Conservation (phyloP, 192 early-diverging fungal species). For the Coemansia sp. region DNA sequence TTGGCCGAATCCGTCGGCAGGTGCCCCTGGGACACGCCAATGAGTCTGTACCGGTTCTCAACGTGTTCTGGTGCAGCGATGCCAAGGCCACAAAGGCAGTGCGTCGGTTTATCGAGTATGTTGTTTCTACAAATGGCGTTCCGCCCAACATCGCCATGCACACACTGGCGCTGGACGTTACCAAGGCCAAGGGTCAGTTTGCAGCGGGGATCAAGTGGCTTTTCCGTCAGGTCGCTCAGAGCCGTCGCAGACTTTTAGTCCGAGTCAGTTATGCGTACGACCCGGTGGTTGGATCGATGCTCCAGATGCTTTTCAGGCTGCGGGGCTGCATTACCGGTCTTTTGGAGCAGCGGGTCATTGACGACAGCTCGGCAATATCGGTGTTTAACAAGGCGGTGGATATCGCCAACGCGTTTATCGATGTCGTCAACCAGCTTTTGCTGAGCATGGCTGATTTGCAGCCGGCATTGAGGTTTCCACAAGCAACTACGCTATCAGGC, state of each 20-base stretch:
- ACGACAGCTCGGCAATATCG: not conserved
- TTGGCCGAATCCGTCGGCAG: slow-evolving; percentile 8
- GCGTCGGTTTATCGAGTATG: slow-evolving; percentile 20
- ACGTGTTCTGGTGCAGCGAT: slow-evolving; percentile 40
- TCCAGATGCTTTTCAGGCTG: slow-evolving; percentile 27
- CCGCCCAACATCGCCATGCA: slow-evolving; percentile 14
- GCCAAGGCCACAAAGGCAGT: slow-evolving; percentile 9
- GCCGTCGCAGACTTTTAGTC: slow-evolving; percentile 14
- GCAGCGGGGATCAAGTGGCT: slow-evolving; percentile 31
- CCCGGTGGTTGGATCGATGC: slow-evolving; percentile 9
- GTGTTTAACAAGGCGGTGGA: slow-evolving; percentile 34
- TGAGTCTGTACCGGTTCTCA: slow-evolving; percentile 15
- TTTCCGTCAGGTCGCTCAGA: slow-evolving; percentile 20
- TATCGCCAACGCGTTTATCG: slow-evolving; percentile 22
- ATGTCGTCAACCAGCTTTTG: slow-evolving; percentile 16
- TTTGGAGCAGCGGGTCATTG: not conserved
- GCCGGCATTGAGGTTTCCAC: slow-evolving; percentile 5
- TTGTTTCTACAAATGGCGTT: slow-evolving; percentile 1
- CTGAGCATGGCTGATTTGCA: not conserved
- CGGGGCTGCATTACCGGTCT: slow-evolving; percentile 15
- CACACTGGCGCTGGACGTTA: slow-evolving; percentile 23
- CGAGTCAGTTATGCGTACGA: slow-evolving; percentile 19
- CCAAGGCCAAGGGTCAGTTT: slow-evolving; percentile 35
- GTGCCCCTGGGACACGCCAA: not conserved
- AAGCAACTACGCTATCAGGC: not conserved